These are phyloP conservation scores for Wallacemonas sp. DNA, from an alignment of 208 protist species.

Conservation along the genomic window DNA sequence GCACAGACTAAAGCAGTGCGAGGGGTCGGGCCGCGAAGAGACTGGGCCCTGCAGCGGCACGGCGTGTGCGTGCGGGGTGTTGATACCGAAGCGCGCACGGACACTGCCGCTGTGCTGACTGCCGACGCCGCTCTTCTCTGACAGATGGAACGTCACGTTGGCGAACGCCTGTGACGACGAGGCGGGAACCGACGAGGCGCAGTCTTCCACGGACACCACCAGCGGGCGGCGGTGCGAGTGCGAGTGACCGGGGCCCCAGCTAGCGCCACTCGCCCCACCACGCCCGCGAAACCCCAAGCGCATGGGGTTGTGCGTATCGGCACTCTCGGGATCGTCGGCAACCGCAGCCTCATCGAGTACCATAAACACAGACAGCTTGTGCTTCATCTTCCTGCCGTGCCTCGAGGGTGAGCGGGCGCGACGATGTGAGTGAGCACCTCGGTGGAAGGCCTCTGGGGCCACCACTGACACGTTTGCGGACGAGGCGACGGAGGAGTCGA, in stretches of 20 bases:
- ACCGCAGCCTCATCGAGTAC: background rate
- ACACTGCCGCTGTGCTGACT: too few species aligned
- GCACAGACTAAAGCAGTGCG: background rate
- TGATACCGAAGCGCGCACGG: too few species aligned
- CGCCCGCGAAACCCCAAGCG: background rate
- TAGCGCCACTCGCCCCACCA: background rate
- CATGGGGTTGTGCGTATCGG: background rate
- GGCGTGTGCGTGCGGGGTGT: background rate
- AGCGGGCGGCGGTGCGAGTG: slow-evolving; percentile 3
- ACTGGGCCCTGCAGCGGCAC: background rate
- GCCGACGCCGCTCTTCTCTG: too few species aligned
- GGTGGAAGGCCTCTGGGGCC: background rate
- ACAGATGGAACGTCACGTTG: too few species aligned
- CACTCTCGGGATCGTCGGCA: background rate
- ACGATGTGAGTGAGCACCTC: background rate
- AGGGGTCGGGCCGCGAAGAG: background rate
- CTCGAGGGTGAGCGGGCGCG: background rate
- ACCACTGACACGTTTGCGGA: background rate
- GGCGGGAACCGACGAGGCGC: background rate
- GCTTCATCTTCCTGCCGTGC: background rate
- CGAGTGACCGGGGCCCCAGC: background rate
- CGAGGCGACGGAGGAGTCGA: background rate
- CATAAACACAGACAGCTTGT: slow-evolving; percentile 1
- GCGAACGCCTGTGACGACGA: too few species aligned
- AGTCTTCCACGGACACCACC: background rate